Evolutionary conservation across 2,329 filamentous ascomycete genomes (phyloP), one percentile per base, ranked within the genome.

Genomic region (Scedosporium apiospermum): DNA sequence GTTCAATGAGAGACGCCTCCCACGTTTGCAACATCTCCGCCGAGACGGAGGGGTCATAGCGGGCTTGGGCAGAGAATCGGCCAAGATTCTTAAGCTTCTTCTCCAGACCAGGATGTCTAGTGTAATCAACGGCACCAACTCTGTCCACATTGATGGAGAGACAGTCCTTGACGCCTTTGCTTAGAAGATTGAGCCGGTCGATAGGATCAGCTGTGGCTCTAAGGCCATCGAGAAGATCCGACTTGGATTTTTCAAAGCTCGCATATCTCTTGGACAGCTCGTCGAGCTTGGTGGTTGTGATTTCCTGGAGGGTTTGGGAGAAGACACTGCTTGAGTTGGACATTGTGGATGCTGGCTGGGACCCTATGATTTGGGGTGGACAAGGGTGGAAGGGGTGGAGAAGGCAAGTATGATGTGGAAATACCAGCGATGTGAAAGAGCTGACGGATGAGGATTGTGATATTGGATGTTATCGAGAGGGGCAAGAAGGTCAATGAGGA

Each of bases 211-310:
- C 3, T 3, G 18, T 21, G 41, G 73, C 68, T 27, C 62, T 42
- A 1, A 69, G 59, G 10, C 74, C 63, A 6, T 68, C 68, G 3
- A 69, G 65, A 7, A 77, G 64, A 12, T 74, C 64, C 0, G 68
- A 66, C 61, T 75, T 78, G 38, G 68, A 66, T 12, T 67, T 65
- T 38, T 79, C 76, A 60, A 75, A 79, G 10, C 65, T 64, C 2
- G 68, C 65, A 4, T 75, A 74, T 18, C 74, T 71, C 63, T 77
- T 78, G 23, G 74, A 75, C 0, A 79, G 69, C 62, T 78, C 76
- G 6, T 76, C 71, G 1, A 79, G 74, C 59, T 79, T 79, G 55
- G 73, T 76, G 51, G 72, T 73, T 44, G 76, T 79, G 65, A 79
- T 78, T 58, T 74, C 71, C 46, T 74, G 74, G 1, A 79, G 71